phyloP scores from a whole-genome alignment of 78 protist species.

The Planoprotostelium fungivorum region DNA sequence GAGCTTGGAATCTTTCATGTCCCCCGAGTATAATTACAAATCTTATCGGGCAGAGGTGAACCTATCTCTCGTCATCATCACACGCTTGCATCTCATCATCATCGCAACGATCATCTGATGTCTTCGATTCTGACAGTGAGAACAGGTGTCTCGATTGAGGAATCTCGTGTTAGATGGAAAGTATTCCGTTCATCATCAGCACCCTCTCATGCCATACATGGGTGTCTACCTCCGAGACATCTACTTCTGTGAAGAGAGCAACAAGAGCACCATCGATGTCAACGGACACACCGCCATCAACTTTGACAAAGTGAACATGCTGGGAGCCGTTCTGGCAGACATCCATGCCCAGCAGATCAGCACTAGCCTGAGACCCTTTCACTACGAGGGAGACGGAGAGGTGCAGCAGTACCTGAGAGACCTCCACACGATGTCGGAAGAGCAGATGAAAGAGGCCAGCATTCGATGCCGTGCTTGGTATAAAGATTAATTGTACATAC shows the following conservation, averaged over 20 bases:
- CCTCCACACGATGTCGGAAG: not conserved
- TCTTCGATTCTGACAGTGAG: no score
- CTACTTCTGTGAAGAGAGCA: not conserved
- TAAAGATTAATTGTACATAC: no score
- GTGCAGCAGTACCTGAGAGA: not conserved
- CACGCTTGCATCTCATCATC: not conserved
- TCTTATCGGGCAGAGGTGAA: not conserved
- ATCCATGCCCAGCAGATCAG: not conserved
- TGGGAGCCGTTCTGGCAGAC: not conserved
- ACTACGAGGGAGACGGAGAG: not conserved
- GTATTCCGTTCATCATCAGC: not conserved
- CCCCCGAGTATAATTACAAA: not conserved
- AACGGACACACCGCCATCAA: not conserved
- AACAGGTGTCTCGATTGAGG: not conserved
- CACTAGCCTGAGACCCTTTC: not conserved
- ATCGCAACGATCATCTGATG: not conserved
- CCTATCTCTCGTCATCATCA: not conserved
- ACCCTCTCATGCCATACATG: not conserved
- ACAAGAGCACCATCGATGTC: not conserved
- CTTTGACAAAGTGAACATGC: not conserved
- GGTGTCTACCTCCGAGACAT: not conserved
- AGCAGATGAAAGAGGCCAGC: not conserved
- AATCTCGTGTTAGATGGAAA: not conserved
- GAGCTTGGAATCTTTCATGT: not conserved
- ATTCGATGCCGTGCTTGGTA: not conserved